phyloP scores from a whole-genome alignment of 2,329 filamentous ascomycete genomes.

The Penicillium sp. region DNA sequence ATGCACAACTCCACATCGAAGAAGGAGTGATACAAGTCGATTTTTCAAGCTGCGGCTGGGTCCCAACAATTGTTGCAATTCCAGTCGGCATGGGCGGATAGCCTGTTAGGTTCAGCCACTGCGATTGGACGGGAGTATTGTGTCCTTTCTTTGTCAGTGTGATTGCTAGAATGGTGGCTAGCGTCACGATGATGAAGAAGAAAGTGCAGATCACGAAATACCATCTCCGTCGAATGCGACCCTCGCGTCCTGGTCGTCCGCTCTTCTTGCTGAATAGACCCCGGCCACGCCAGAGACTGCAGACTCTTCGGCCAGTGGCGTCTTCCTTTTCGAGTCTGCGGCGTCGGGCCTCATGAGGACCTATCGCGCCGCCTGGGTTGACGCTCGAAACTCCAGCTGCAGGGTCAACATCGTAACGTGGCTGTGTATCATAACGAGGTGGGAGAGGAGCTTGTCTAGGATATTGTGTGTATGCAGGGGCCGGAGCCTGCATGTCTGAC shows the following conservation, averaged over 20 bases:
- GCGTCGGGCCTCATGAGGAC: slow-evolving; percentile 53
- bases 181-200: slow-evolving; percentile 56
- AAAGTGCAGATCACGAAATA: slow-evolving; percentile 55
- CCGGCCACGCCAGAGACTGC: slow-evolving; percentile 65
- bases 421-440: slow-evolving; percentile 27
- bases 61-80: slow-evolving; percentile 72
- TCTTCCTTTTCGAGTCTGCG: slow-evolving; percentile 67
- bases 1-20: slow-evolving; percentile 80
- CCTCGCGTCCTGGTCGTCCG: slow-evolving; percentile 62
- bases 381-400: slow-evolving; percentile 26
- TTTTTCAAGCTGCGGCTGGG: slow-evolving; percentile 64
- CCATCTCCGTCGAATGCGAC: slow-evolving; percentile 61
- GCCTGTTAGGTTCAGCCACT: slow-evolving; percentile 81
- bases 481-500: slow-evolving; percentile 54
- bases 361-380: slow-evolving; percentile 23
- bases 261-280: slow-evolving; percentile 63
- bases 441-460: slow-evolving; percentile 26
- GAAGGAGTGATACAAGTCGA: slow-evolving; percentile 69
- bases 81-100: slow-evolving; percentile 87
- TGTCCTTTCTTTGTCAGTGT: slow-evolving; percentile 53
- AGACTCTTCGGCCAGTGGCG: slow-evolving; percentile 55
- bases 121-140: slow-evolving; percentile 48
- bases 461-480: slow-evolving; percentile 39
- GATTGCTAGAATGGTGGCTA: slow-evolving; percentile 59
- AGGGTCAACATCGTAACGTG: slow-evolving; percentile 15